Evolutionary conservation across 1,139 yeast species (phyloP).

Genomic region (Lizanozyma gosingica): DNA sequence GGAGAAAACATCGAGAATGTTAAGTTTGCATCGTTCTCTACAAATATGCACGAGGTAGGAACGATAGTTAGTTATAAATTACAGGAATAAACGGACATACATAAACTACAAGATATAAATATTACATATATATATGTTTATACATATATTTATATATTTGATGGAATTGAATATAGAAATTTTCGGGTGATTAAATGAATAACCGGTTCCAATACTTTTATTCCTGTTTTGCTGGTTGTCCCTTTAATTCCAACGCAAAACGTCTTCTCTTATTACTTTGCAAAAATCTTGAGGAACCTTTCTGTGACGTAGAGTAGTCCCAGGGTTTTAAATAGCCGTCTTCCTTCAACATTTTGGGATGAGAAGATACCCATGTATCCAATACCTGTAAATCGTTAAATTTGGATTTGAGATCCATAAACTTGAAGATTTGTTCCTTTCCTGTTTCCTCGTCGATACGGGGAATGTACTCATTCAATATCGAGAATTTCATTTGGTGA

Average conservation of each 20-base stretch:
- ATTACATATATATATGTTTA: constrained; percentile 2
- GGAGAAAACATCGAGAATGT: constrained; percentile 58
- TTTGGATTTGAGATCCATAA: constrained; percentile 37
- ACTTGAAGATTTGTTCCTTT: constrained; percentile 38
- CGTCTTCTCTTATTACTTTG: constrained; percentile 41
- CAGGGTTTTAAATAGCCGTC: constrained; percentile 44
- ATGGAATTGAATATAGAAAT: too few species aligned
- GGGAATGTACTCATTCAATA: constrained; percentile 22
- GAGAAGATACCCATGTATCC: constrained; percentile 6
- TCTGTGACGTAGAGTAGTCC: constrained; percentile 35
- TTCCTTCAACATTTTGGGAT: constrained; percentile 9
- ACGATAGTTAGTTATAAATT: constrained; percentile 66
- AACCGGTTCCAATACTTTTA: too few species aligned
- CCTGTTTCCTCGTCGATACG: constrained; percentile 25
- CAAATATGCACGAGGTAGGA: constrained; percentile 64
- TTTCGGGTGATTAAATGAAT: too few species aligned
- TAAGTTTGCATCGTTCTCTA: constrained; percentile 58
- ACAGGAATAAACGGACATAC: constrained; percentile 10
- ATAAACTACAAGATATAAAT: too few species aligned
- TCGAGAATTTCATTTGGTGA: constrained; percentile 35
- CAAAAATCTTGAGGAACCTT: constrained; percentile 49
- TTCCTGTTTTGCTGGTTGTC: background rate
- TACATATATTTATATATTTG: background rate
- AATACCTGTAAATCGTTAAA: constrained; percentile 34
- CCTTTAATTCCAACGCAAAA: constrained; percentile 20